These are phyloP conservation scores for Epichloe baconii DNA, from an alignment of 2,329 filamentous ascomycete genomes.

Conservation along the genomic window DNA sequence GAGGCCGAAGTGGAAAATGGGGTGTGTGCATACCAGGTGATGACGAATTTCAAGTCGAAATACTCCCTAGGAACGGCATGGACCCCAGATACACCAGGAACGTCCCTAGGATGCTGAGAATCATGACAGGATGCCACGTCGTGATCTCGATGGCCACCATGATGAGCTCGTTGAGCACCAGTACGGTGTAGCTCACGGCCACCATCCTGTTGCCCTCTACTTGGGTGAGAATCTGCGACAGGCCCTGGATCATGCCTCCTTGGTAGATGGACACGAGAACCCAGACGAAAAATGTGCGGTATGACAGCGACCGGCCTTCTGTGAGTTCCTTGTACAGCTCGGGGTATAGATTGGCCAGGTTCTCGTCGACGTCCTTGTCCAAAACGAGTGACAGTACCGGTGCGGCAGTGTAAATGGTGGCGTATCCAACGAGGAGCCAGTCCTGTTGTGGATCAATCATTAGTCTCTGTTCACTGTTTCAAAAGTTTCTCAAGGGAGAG, in stretches of 20 bases:
- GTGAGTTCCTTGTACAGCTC: conserved; percentile 98
- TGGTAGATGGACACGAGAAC: conserved; percentile 92
- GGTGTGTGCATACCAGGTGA: conserved; percentile 43
- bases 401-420: conserved; percentile 85
- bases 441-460: conserved; percentile 42
- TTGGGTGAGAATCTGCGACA: conserved; percentile 76
- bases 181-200: conserved; percentile 77
- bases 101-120: conserved; percentile 70
- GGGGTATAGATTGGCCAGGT: conserved; percentile 85
- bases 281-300: conserved; percentile 95
- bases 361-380: conserved; percentile 90
- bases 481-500: background rate
- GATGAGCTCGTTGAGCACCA: conserved; percentile 85
- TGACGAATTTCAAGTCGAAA: conserved; percentile 71
- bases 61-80: conserved; percentile 81
- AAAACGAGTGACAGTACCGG: conserved; percentile 90
- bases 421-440: conserved; percentile 94
- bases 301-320: conserved; percentile 70
- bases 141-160: conserved; percentile 97
- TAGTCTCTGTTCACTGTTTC: conserved; percentile 7
- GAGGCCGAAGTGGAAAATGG: background rate
- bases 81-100: conserved; percentile 67
- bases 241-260: conserved; percentile 87
- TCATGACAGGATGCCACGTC: conserved; percentile 94
- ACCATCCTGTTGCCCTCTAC: conserved; percentile 68